Evolutionary conservation across 1,284 basidiomycete genomes (phyloP).

Genomic region (Ceratobasidium sp.): DNA sequence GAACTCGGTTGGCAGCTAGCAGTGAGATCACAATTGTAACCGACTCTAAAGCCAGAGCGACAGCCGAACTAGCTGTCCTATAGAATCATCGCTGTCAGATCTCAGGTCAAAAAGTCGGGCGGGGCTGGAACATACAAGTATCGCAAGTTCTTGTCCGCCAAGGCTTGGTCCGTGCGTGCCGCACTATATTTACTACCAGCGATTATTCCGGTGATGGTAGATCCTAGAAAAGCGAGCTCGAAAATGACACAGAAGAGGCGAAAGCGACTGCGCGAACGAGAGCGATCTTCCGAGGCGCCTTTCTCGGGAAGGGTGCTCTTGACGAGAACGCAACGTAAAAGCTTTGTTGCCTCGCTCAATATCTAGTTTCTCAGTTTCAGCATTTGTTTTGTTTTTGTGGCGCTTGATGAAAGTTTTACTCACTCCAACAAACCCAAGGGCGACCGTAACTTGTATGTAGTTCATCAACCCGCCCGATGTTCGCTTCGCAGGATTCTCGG

Average conservation of each 20-base stretch:
- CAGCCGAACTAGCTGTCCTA: background rate
- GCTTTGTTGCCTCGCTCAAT: background rate
- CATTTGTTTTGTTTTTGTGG: background rate
- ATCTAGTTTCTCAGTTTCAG: constrained; percentile 8
- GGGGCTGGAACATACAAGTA: background rate
- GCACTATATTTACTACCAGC: constrained; percentile 1
- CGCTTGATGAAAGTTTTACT: background rate
- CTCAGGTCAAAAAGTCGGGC: too few relatives aligned
- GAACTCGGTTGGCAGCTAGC: background rate
- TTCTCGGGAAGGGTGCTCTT: constrained; percentile 7
- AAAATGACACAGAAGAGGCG: constrained; percentile 2
- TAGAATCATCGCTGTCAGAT: background rate
- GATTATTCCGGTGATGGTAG: background rate
- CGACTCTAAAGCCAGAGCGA: background rate
- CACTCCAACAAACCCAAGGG: constrained; percentile 10
- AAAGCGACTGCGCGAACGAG: background rate
- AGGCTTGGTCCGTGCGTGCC: background rate
- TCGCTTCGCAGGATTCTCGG: constrained; percentile 4
- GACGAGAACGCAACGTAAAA: background rate
- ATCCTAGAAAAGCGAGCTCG: constrained; percentile 10
- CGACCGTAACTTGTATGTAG: constrained; percentile 12
- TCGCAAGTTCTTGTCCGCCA: background rate
- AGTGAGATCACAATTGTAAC: background rate
- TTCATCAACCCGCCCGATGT: constrained; percentile 14
- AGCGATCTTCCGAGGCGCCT: constrained; percentile 2